Evolutionary conservation across 306 rosid species (phyloP).

Genomic region (Trichosanthes truncata): DNA sequence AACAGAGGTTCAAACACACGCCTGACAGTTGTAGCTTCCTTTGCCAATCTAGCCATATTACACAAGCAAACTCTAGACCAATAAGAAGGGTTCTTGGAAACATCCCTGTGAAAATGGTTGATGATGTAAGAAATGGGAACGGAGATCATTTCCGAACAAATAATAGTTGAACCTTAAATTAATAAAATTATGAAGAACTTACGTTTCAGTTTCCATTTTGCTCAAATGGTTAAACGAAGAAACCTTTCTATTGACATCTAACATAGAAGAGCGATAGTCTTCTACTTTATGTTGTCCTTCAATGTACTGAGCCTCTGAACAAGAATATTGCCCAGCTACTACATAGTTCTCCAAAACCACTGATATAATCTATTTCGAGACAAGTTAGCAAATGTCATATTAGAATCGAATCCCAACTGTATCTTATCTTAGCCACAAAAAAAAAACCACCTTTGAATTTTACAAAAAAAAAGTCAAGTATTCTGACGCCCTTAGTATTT

Average conservation of each 20-base stretch:
- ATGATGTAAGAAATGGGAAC: constrained; percentile 5
- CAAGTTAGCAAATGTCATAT: constrained; percentile 8
- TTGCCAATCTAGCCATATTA: constrained; percentile 71
- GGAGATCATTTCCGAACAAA: constrained; percentile 12
- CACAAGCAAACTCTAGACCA: constrained; percentile 83
- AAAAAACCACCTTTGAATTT: background rate
- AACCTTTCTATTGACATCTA: constrained; percentile 32
- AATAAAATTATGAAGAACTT: constrained; percentile 21
- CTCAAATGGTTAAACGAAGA: constrained; percentile 23
- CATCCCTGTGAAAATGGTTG: constrained; percentile 45
- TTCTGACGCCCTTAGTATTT: background rate
- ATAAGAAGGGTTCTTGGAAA: constrained; percentile 55
- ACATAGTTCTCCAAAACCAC: constrained; percentile 76
- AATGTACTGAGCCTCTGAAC: constrained; percentile 33
- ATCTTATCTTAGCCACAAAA: background rate
- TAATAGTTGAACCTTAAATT: background rate
- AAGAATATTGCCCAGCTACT: constrained; percentile 32
- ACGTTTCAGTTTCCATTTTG: constrained; percentile 43
- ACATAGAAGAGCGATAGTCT: constrained; percentile 22
- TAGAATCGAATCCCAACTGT: background rate
- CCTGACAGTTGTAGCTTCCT: constrained; percentile 73
- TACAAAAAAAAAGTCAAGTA: constrained; percentile 4
- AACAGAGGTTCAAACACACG: constrained; percentile 86
- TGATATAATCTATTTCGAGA: constrained; percentile 52
- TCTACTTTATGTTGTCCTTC: constrained; percentile 34